Conservation (phyloP, 495 filamentous ascomycete genomes). For the Aspergillus bertholletiae region DNA sequence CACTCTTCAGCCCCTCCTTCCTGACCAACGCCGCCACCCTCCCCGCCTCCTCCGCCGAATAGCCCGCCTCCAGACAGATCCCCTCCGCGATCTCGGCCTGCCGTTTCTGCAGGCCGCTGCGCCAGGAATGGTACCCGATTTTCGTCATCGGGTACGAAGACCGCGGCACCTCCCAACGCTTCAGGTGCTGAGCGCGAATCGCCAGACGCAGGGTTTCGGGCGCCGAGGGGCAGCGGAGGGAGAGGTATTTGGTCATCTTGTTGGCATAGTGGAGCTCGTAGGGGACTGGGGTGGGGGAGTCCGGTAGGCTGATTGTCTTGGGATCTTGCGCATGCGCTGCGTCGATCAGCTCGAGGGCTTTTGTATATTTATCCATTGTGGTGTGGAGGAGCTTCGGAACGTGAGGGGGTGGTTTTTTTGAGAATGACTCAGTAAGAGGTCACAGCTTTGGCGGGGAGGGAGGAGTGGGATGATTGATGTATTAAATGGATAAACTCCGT, state of each 20-base stretch:
- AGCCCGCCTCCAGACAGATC: conserved; percentile 53
- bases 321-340: conserved; percentile 70
- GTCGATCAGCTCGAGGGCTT: conserved; percentile 64
- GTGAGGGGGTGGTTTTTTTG: too few relatives aligned
- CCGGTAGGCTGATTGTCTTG: conserved; percentile 27
- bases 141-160: conserved; percentile 64
- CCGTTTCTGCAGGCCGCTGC: conserved; percentile 62
- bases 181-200: conserved; percentile 77
- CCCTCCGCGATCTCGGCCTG: conserved; percentile 59
- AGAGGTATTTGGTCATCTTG: conserved; percentile 71
- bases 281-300: conserved; percentile 35
- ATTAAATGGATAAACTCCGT: too few relatives aligned
- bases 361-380: too few relatives aligned
- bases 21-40: conserved; percentile 58
- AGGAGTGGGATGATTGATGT: too few relatives aligned
- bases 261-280: conserved; percentile 79
- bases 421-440: too few relatives aligned
- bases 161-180: conserved; percentile 77
- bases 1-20: conserved; percentile 60
- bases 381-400: too few relatives aligned
- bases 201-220: conserved; percentile 65
- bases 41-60: conserved; percentile 40
- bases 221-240: conserved; percentile 48
- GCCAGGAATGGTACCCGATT: conserved; percentile 72
- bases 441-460: too few relatives aligned